A percentile compares a stretch with the other conserved stretches of the same genome.
These are phyloP conservation scores for Boletus reticulatus DNA, from an alignment of 768 basidiomycete genomes.

Conservation along the genomic window DNA sequence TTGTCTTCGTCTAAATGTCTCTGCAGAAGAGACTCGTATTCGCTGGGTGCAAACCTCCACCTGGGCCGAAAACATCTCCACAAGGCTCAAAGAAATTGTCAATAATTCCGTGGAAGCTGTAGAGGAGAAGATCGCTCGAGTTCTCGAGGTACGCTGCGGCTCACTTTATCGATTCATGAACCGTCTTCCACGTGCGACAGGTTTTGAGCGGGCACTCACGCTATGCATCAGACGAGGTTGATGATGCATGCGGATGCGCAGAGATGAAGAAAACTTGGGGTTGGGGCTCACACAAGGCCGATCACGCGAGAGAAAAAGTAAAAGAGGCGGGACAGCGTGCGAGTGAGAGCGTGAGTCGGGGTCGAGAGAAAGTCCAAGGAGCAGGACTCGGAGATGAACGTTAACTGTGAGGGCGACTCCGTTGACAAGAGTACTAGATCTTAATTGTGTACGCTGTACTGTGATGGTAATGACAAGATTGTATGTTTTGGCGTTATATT, in stretches of 20 bases:
- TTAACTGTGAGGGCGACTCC: background rate
- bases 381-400: background rate
- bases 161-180: background rate
- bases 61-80: slow-evolving; percentile 55
- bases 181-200: slow-evolving; percentile 6
- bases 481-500: background rate
- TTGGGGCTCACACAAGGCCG: slow-evolving; percentile 26
- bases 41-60: slow-evolving; percentile 70
- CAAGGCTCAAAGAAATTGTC: slow-evolving; percentile 63
- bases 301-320: slow-evolving; percentile 24
- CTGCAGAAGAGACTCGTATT: slow-evolving; percentile 70
- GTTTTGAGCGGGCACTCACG: slow-evolving; percentile 40
- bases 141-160: slow-evolving; percentile 33
- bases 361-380: background rate
- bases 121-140: slow-evolving; percentile 67
- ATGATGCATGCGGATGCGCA: slow-evolving; percentile 22
- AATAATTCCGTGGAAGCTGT: slow-evolving; percentile 66
- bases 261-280: slow-evolving; percentile 18
- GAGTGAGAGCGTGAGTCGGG: slow-evolving; percentile 5
- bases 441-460: background rate
- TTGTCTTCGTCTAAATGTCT: background rate
- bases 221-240: slow-evolving; percentile 28
- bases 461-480: background rate
- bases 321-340: slow-evolving; percentile 24
- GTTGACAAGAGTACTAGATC: too few species aligned